Percentiles rank a stretch among this genome's conserved stretches.
These are phyloP conservation scores for Phytophthora tubulina DNA, from an alignment of 352 stramenopile genomes.

Conservation along the genomic window DNA sequence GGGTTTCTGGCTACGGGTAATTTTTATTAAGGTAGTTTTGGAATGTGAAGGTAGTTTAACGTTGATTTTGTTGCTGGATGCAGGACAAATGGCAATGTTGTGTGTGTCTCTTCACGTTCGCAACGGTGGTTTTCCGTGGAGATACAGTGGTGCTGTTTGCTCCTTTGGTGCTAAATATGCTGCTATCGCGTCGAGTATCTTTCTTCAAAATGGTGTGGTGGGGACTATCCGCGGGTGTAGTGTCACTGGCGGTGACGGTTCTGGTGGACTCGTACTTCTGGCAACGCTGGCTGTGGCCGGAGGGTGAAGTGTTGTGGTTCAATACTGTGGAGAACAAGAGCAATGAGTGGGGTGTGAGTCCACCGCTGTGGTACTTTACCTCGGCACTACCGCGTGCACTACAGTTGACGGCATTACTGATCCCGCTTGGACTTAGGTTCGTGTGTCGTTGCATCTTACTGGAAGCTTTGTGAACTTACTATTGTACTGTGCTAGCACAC, in stretches of 20 bases:
- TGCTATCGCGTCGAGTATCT: slow-evolving; percentile 75
- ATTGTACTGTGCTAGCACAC: slow-evolving; percentile 34
- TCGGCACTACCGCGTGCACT: slow-evolving; percentile 93
- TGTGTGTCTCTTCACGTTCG: slow-evolving; percentile 91
- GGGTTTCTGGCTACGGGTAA: slow-evolving; percentile 69
- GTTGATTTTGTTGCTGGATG: neutral
- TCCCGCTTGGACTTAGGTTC: slow-evolving; percentile 87
- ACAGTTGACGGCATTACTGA: slow-evolving; percentile 81
- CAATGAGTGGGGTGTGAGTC: slow-evolving; percentile 96
- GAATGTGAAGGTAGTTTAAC: neutral
- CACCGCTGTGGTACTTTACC: slow-evolving; percentile 97
- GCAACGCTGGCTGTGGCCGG: slow-evolving; percentile 96
- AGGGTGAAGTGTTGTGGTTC: slow-evolving; percentile 98
- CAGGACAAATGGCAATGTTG: slow-evolving; percentile 53
- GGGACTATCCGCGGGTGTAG: slow-evolving; percentile 80
- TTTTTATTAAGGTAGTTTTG: neutral
- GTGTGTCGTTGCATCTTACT: neutral
- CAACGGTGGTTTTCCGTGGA: slow-evolving; percentile 97
- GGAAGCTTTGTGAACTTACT: slow-evolving; percentile 5
- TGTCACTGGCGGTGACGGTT: slow-evolving; percentile 87
- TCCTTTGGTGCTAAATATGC: slow-evolving; percentile 92
- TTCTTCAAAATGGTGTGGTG: slow-evolving; percentile 84
- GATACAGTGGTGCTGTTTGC: slow-evolving; percentile 97
- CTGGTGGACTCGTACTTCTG: slow-evolving; percentile 96
- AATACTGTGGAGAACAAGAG: slow-evolving; percentile 97